phyloP scores from a whole-genome alignment of 202 grass and related monocot genomes.

The Carex sylvatica region DNA sequence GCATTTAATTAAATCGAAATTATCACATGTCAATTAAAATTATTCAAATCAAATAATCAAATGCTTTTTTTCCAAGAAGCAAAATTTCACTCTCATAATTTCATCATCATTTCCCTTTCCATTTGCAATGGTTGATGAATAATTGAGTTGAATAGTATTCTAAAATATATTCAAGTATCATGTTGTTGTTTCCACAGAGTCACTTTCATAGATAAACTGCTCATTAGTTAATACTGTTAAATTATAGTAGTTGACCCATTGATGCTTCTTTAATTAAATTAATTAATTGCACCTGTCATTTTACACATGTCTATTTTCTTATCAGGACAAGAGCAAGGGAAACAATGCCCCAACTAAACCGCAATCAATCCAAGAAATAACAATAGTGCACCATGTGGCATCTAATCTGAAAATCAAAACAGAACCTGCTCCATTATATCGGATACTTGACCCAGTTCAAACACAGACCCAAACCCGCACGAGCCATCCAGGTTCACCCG shows the following conservation, averaged over 20 bases:
- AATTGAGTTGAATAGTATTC: slow-evolving; percentile 8
- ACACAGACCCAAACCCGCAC: not conserved
- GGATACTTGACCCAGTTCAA: slow-evolving; percentile 10
- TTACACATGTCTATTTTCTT: slow-evolving; percentile 17
- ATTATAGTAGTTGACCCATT: not conserved
- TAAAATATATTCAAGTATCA: not conserved
- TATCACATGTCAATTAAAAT: not conserved
- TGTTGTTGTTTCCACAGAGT: not conserved
- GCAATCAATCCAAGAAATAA: not conserved
- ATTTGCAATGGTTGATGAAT: not conserved
- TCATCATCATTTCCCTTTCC: not conserved
- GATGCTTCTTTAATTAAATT: not conserved
- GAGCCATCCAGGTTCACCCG: slow-evolving; percentile 10
- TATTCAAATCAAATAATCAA: not conserved
- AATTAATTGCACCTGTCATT: not conserved
- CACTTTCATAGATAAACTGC: not conserved
- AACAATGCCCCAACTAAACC: not conserved
- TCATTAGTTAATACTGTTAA: not conserved
- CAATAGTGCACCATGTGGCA: slow-evolving; percentile 1
- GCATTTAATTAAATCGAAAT: not conserved
- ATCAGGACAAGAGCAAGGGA: slow-evolving; percentile 25
- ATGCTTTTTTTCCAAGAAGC: not conserved
- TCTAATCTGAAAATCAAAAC: slow-evolving; percentile 7
- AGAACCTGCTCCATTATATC: slow-evolving; percentile 7
- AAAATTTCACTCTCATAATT: not conserved